Percentiles rank a stretch among this genome's conserved stretches.
These are phyloP conservation scores for Tripidium arundinaceum DNA, from an alignment of 202 grass and related monocot species.

Conservation along the genomic window DNA sequence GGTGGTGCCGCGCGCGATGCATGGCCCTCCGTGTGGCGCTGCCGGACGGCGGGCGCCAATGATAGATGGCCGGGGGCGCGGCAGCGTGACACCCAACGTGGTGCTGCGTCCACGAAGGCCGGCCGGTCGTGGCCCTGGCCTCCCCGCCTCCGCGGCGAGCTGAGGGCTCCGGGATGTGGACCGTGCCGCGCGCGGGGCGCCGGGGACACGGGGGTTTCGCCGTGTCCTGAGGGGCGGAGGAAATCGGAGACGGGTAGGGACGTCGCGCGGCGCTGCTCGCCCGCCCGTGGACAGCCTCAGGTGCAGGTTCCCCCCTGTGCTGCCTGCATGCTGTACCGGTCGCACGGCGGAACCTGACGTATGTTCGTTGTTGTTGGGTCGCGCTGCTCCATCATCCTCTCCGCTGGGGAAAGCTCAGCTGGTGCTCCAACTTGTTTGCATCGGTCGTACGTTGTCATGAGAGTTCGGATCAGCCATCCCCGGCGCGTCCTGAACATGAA, in stretches of 20 bases:
- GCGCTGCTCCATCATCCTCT: not conserved
- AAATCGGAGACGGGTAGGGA: not conserved
- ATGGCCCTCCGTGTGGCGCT: constrained; percentile 3
- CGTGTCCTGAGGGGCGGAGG: not conserved
- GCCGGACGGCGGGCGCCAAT: not conserved
- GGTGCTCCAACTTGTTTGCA: too few relatives aligned
- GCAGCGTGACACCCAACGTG: constrained; percentile 29
- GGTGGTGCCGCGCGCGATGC: not conserved
- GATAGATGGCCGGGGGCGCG: not conserved
- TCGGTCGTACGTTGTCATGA: not conserved
- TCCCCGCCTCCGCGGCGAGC: not conserved
- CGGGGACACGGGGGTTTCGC: constrained; percentile 9
- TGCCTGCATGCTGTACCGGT: not conserved
- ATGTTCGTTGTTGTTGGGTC: not conserved
- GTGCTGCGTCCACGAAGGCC: constrained; percentile 12
- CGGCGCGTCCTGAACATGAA: not conserved
- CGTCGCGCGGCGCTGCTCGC: not conserved
- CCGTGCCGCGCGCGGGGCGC: not conserved
- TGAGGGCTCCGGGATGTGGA: constrained; percentile 3
- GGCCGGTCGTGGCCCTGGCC: not conserved
- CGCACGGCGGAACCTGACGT: not conserved
- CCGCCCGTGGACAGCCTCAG: not conserved
- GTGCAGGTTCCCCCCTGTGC: not conserved
- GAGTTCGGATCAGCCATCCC: too few relatives aligned
- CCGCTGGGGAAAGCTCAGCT: too few relatives aligned